Evolutionary conservation across 441 rosid genomes (phyloP).

Genomic region (Mallotus japonicus): DNA sequence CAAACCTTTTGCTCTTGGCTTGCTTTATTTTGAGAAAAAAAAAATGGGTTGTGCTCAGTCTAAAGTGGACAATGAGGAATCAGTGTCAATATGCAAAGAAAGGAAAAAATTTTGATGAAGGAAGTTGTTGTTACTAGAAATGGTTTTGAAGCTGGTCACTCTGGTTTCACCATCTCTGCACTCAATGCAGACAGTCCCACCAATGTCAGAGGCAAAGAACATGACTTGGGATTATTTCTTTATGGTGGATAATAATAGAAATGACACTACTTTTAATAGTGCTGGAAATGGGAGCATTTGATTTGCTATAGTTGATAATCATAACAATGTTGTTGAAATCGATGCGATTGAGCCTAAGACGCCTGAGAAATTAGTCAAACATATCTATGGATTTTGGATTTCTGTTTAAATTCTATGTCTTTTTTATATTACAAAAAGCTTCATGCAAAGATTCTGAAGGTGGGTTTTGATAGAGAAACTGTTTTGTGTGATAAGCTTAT

Average conservation of each 20-base stretch:
- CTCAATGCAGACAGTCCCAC: conserved; percentile 30
- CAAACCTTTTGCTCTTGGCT: too few relatives aligned
- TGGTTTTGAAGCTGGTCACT: conserved; percentile 86
- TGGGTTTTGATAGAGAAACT: conserved; percentile 8
- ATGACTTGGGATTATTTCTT: conserved; percentile 88
- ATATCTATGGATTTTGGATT: conserved; percentile 57
- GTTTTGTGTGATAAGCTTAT: conserved; percentile 46
- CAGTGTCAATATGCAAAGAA: conserved; percentile 76
- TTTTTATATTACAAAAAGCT: conserved; percentile 48
- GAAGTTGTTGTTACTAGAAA: conserved; percentile 68
- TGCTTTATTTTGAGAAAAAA: neutral
- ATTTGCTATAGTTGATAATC: conserved; percentile 25
- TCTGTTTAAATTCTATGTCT: conserved; percentile 45
- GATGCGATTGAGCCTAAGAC: conserved; percentile 30
- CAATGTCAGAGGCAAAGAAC: conserved; percentile 46
- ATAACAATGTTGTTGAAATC: conserved; percentile 18
- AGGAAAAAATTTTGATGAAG: conserved; percentile 54
- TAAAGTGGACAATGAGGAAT: conserved; percentile 90
- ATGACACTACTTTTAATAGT: conserved; percentile 24
- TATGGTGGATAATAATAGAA: conserved; percentile 43
- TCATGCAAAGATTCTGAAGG: conserved; percentile 55
- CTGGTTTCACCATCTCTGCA: conserved; percentile 54
- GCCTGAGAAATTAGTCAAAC: conserved; percentile 48
- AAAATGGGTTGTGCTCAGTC: conserved; percentile 90
- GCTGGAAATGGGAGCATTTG: conserved; percentile 20